Evolutionary conservation across 2,329 filamentous ascomycete species (phyloP), one percentile per base, ranked within the genome.

Genomic region (Alternaria ethzedia): DNA sequence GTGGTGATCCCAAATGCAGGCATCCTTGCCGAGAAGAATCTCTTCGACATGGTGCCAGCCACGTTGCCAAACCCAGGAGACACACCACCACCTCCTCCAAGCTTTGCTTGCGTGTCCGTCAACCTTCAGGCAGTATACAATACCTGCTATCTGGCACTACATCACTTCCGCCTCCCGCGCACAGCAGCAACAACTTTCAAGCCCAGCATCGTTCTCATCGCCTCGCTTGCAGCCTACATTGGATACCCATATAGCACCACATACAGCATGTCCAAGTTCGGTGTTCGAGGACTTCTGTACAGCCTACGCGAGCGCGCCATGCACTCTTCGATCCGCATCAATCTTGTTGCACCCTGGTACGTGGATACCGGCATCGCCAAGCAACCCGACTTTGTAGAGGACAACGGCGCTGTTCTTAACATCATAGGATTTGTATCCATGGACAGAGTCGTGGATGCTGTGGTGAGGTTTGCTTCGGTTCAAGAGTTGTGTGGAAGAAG

Each of bases 1-100:
- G 51, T 78, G 15, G 74, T 78, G 3, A 66, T 79, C 5, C 69
- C 76, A 5, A 70, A 68, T 17, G 78, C 79, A 3, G 79, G 77
- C 25, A 66, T 77, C 8, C 61, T 73, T 41, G 64, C 66, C 2
- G 66, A 75, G 28, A 59, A 65, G 46, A 73, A 70, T 13, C 57
- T 77, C 13, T 61, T 76, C 58, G 64, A 71, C 17, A 73, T 73
- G 66, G 64, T 65, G n/a, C 61, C 69, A 21, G 28, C 50, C 2
- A 51, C 44, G 9, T 36, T 49, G 10, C 54, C 65, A 5, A 62
- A 63, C 4, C 46, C 71, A 9, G 63, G 72, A 20, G 54, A 50
- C 5, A 44, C 67, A 11, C 66, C 68, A n/a, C 72, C 71, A 5
- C 64, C 73, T 17, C 52, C 68, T 30, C 71, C 73, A 28, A 56